Base-by-base conservation (phyloP, 2,329 filamentous ascomycete species). In the Zymoseptoria crescenta region DNA sequence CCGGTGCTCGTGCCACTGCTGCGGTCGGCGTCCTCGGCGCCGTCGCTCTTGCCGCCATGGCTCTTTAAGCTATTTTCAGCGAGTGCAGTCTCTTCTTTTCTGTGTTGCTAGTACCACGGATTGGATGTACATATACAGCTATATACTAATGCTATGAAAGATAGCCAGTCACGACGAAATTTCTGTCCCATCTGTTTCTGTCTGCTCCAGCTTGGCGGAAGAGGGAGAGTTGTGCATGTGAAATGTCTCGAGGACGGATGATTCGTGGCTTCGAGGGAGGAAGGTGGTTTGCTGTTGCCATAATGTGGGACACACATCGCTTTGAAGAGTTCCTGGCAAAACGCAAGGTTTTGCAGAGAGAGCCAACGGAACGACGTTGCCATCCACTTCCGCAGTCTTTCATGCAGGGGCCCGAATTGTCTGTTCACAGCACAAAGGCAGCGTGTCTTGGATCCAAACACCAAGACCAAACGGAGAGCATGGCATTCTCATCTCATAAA, bases 31-130 rank as follows among this genome's bases (percentile, higher is more conserved):
- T 69, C 54, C 58, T 69, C 49, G 67, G 67, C 49, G 59, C 63
- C 29, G 59, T 69, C 28, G 67, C 66, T 29, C 63, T 69, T n/a
- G 67, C 66, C 51, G 67, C 67, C 9, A 56, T 69, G 13, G 67
- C 65, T 21, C 57, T 69, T 21, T 69, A 64, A 54, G n/a, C n/a
- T n/a, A n/a, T 9, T 41, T 16, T 16, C 8, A 16, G 35, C 35
- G 35, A 41, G 16, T 41, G 35, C 35, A 41, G 35, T 41, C 35
- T 41, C 35, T 41, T 41, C 35, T 41, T 13, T 41, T 41, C 35
- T 41, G 35, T 41, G 35, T 41, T 41, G 35, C 9, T 41, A 41
- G 35, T 41, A 41, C 35, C 35, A 41, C 35, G 35, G 35, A 41
- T 13, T 41, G 9, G 10, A 41, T 41, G 35, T 41, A 41, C 35